phyloP scores from a whole-genome alignment of 139 green algal genomes.

The Prasinococcaceae sp. region DNA sequence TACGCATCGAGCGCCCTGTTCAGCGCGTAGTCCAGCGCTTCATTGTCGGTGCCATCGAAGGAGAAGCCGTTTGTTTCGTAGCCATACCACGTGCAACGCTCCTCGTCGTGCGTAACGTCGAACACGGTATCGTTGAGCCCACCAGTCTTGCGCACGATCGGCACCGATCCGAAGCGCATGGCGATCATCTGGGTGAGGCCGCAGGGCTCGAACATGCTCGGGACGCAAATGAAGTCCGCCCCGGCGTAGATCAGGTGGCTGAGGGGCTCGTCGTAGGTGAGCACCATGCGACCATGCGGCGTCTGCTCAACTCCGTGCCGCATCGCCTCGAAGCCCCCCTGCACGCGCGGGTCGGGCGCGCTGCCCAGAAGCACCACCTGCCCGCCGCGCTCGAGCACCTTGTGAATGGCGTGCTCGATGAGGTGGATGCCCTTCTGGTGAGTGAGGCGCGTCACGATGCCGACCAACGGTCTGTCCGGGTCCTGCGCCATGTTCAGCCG shows the following conservation, averaged over 20 bases:
- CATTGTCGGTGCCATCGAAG: slow-evolving; percentile 76
- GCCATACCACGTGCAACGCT: slow-evolving; percentile 24
- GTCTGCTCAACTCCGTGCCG: slow-evolving; percentile 18
- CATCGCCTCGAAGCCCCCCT: slow-evolving; percentile 31
- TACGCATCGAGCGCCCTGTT: slow-evolving; percentile 63
- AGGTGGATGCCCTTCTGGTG: slow-evolving; percentile 39
- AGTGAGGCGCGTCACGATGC: slow-evolving; percentile 32
- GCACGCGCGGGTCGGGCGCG: slow-evolving; percentile 27
- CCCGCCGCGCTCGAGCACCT: slow-evolving; percentile 24
- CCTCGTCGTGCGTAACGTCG: slow-evolving; percentile 36
- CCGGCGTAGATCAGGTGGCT: slow-evolving; percentile 40
- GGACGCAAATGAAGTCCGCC: slow-evolving; percentile 29
- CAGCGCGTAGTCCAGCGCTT: slow-evolving; percentile 77
- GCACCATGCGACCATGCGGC: slow-evolving; percentile 15
- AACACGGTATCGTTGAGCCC: slow-evolving; percentile 42
- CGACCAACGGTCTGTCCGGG: slow-evolving; percentile 28
- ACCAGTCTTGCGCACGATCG: slow-evolving; percentile 27
- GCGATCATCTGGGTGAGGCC: slow-evolving; percentile 40
- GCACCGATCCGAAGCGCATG: slow-evolving; percentile 39
- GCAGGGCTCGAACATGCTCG: slow-evolving; percentile 40
- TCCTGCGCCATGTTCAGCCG: slow-evolving; percentile 24
- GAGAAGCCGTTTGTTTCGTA: slow-evolving; percentile 68
- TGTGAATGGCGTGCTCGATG: slow-evolving; percentile 29
- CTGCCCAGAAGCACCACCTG: slow-evolving; percentile 33
- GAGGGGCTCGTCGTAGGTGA: slow-evolving; percentile 38